Evolutionary conservation across 2,329 filamentous ascomycete species (phyloP).

Genomic region (Lachnum nothofagi): DNA sequence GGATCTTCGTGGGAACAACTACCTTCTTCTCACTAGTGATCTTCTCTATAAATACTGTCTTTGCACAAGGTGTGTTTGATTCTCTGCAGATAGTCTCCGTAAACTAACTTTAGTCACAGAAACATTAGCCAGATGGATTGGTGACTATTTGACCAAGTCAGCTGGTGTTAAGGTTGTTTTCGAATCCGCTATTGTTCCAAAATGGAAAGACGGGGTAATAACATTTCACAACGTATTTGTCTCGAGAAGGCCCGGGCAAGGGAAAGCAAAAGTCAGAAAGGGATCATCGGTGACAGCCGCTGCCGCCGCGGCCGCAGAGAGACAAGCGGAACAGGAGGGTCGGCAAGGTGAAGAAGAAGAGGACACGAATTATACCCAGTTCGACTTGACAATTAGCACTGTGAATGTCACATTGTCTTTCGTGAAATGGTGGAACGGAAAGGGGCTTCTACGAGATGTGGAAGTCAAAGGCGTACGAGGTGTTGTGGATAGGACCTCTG

Average conservation of each 20-base stretch:
- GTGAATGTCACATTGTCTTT: constrained; percentile 97
- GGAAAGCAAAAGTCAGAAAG: constrained; percentile 79
- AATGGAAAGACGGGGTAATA: constrained; percentile 92
- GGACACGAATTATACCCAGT: constrained; percentile 98
- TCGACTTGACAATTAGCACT: constrained; percentile 88
- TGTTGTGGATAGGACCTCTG: constrained; percentile 82
- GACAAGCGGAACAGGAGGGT: constrained; percentile 46
- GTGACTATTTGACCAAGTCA: constrained; percentile 90
- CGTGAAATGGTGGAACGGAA: constrained; percentile 98
- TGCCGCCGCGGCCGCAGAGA: constrained; percentile 73
- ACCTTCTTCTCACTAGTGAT: constrained; percentile 94
- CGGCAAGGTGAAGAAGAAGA: constrained; percentile 40
- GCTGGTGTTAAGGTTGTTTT: constrained; percentile 92
- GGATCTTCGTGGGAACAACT: constrained; percentile 94
- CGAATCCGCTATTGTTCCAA: constrained; percentile 94
- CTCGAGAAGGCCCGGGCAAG: constrained; percentile 80
- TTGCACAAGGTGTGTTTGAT: constrained; percentile 70
- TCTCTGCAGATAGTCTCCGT: constrained; percentile 9
- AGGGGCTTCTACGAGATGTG: constrained; percentile 83
- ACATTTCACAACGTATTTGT: constrained; percentile 96
- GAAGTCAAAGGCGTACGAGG: constrained; percentile 91
- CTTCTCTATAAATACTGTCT: constrained; percentile 87
- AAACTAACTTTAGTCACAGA: constrained; percentile 47
- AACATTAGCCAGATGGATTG: constrained; percentile 86
- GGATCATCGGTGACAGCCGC: constrained; percentile 81